These are phyloP conservation scores for Coix lacrymajobi DNA, from an alignment of 176 grass and related monocot genomes.

Conservation along the genomic window DNA sequence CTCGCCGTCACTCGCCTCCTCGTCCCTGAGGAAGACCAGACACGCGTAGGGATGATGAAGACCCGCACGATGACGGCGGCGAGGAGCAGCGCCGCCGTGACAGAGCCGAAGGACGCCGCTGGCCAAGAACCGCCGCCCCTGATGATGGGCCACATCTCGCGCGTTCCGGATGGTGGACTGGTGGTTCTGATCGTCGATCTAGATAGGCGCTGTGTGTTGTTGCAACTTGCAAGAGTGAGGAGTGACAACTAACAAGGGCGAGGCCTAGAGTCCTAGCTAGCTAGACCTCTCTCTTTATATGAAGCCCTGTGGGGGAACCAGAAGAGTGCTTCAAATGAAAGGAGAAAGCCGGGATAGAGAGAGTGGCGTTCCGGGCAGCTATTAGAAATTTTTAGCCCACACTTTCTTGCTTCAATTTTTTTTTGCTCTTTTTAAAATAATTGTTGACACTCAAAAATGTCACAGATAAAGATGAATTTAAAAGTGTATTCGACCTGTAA, in stretches of 20 bases:
- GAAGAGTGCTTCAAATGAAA: background rate
- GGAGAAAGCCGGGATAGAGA: background rate
- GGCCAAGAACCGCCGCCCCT: background rate
- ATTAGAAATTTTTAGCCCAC: no score
- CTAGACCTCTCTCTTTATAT: no score
- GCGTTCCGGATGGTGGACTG: background rate
- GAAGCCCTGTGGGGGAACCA: background rate
- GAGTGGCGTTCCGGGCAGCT: background rate
- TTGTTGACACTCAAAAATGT: no score
- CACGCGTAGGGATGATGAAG: background rate
- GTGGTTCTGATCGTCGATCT: background rate
- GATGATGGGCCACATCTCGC: background rate
- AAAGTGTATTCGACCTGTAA: no score
- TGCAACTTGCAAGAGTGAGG: background rate
- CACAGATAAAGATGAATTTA: no score
- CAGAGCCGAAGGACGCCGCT: background rate
- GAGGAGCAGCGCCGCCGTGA: slow-evolving; percentile 9
- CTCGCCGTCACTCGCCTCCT: background rate
- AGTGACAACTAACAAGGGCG: background rate
- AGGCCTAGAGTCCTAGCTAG: no score
- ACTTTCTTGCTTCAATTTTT: background rate
- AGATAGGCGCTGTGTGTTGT: background rate
- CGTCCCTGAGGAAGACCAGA: background rate
- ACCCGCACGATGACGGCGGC: slow-evolving; percentile 11
- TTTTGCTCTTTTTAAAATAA: no score